Conservation (phyloP, 805 yeast species). For the Myxozyma geophila region DNA sequence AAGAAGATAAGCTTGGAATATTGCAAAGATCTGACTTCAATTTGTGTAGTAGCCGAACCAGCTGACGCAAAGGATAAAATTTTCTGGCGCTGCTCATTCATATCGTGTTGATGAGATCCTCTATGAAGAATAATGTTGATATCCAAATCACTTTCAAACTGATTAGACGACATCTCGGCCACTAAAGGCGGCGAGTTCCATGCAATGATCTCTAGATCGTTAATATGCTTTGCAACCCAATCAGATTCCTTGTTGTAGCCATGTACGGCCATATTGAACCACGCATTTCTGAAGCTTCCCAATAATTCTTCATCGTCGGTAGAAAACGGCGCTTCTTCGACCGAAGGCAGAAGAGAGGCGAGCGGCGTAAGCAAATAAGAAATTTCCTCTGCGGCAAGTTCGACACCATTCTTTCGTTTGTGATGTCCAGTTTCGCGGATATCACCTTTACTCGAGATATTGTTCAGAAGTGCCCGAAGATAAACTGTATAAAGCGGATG, state of each 20-base stretch:
- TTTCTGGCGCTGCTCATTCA: constrained; percentile 71
- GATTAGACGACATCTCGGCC: constrained; percentile 74
- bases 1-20: constrained; percentile 84
- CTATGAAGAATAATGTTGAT: constrained; percentile 87
- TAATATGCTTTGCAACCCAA: constrained; percentile 54
- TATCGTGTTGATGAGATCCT: constrained; percentile 82
- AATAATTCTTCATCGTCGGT: constrained; percentile 55
- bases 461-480: constrained; percentile 66
- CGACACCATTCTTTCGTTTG: constrained; percentile 57
- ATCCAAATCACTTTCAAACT: constrained; percentile 90
- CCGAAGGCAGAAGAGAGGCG: constrained; percentile 70
- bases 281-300: constrained; percentile 76
- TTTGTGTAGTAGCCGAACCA: constrained; percentile 53
- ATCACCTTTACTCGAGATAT: constrained; percentile 78
- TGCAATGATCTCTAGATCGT: constrained; percentile 71
- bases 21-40: constrained; percentile 60
- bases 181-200: constrained; percentile 87
- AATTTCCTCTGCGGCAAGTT: constrained; percentile 66
- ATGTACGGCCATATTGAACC: constrained; percentile 93
- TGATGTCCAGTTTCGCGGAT: constrained; percentile 75
- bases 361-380: constrained; percentile 69
- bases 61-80: constrained; percentile 52
- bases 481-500: constrained; percentile 60
- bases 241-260: constrained; percentile 73
- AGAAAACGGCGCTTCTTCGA: constrained; percentile 48